Evolutionary conservation across 495 filamentous ascomycete species (phyloP).

Genomic region (Aspergillus nanangensis): DNA sequence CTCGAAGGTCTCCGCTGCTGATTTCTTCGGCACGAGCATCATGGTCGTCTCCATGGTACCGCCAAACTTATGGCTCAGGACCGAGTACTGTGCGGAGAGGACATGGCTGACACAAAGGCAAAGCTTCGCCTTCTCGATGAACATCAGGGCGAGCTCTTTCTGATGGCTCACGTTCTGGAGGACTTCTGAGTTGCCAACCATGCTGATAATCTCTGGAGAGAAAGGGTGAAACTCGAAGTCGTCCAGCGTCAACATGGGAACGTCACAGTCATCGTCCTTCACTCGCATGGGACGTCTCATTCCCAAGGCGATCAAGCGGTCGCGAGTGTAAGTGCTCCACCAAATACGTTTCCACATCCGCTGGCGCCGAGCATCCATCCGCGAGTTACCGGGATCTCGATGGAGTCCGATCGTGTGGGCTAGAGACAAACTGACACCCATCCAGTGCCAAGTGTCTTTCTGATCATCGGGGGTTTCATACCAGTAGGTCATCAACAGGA

Average conservation of each 20-base stretch:
- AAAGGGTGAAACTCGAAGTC: constrained; percentile 77
- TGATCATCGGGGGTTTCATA: constrained; percentile 87
- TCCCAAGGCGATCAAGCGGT: constrained; percentile 80
- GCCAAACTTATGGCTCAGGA: constrained; percentile 73
- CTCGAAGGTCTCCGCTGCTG: constrained; percentile 66
- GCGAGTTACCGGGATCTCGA: constrained; percentile 70
- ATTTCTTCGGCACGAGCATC: constrained; percentile 87
- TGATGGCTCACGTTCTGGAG: constrained; percentile 62
- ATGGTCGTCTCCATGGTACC: constrained; percentile 75
- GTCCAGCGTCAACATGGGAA: constrained; percentile 76
- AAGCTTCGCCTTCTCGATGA: constrained; percentile 87
- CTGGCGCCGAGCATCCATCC: constrained; percentile 64
- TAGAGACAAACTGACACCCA: constrained; percentile 79
- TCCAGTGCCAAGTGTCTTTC: constrained; percentile 91
- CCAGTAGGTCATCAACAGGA: constrained; percentile 87
- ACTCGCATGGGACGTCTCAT: constrained; percentile 87
- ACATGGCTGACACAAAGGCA: constrained; percentile 82
- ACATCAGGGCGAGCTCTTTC: constrained; percentile 73
- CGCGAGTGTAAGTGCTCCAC: constrained; percentile 92
- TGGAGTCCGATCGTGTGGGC: constrained; percentile 82
- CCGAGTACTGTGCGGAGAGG: constrained; percentile 82
- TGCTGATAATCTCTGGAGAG: constrained; percentile 57
- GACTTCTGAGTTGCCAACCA: constrained; percentile 62
- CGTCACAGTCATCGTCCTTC: constrained; percentile 85
- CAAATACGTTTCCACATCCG: constrained; percentile 86